phyloP scores from a whole-genome alignment of 2,329 filamentous ascomycete species.

The Fusarium torulosum region DNA sequence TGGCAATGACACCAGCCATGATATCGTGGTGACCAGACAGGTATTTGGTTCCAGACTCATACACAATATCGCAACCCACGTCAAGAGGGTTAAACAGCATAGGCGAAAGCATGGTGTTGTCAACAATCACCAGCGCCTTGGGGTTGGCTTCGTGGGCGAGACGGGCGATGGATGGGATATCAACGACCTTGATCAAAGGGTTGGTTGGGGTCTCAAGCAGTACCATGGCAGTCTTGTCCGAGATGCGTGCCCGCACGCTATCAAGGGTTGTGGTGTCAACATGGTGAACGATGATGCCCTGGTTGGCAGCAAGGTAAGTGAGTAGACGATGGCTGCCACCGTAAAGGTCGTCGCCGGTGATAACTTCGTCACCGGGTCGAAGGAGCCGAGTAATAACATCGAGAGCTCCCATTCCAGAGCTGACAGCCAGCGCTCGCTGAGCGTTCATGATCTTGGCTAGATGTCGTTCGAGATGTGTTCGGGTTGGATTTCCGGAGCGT shows the following conservation, averaged over 20 bases:
- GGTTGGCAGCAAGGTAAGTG: conserved; percentile 89
- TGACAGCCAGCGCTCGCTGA: conserved; percentile 88
- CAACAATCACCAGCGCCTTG: conserved; percentile 86
- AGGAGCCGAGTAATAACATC: conserved; percentile 95
- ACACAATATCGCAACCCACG: conserved; percentile 93
- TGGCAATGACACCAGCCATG: conserved; percentile 96
- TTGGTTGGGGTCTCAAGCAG: conserved; percentile 97
- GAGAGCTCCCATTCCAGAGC: conserved; percentile 96
- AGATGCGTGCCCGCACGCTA: conserved; percentile 76
- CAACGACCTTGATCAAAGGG: conserved; percentile 97
- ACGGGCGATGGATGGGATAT: conserved; percentile 83
- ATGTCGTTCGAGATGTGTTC: conserved; percentile 95
- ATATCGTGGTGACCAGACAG: conserved; percentile 98
- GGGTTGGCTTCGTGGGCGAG: conserved; percentile 82
- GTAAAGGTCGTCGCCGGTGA: conserved; percentile 97
- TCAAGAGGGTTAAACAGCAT: conserved; percentile 95
- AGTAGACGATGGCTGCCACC: conserved; percentile 94
- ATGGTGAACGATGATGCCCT: conserved; percentile 93
- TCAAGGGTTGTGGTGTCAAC: conserved; percentile 90
- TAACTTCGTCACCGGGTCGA: conserved; percentile 93
- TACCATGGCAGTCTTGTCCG: conserved; percentile 90
- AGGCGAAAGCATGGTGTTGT: conserved; percentile 99
- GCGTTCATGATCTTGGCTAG: conserved; percentile 99
- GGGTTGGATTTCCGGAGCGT: conserved; percentile 94
- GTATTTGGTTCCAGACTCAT: conserved; percentile 98